phyloP scores from a whole-genome alignment of 306 rosid genomes.

The Cicer arietinum region DNA sequence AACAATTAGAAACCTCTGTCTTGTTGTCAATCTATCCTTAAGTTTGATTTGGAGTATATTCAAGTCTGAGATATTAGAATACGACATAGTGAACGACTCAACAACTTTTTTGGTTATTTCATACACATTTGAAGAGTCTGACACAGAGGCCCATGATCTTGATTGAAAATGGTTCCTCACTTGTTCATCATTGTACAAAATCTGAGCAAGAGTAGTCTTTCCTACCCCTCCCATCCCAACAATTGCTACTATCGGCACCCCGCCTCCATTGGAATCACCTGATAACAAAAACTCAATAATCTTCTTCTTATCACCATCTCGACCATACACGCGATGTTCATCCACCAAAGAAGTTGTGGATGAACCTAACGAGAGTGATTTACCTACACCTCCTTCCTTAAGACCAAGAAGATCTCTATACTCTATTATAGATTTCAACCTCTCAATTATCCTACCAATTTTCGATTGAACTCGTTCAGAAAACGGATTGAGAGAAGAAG shows the following conservation, averaged over 20 bases:
- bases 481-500: conserved; percentile 54
- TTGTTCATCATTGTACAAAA: conserved; percentile 42
- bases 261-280: conserved; percentile 1
- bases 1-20: conserved; percentile 55
- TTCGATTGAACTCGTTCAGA: conserved; percentile 43
- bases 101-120: conserved; percentile 55
- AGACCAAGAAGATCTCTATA: conserved; percentile 54
- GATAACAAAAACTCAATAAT: conserved; percentile 39
- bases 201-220: conserved; percentile 55
- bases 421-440: conserved; percentile 49
- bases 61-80: conserved; percentile 49
- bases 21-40: conserved; percentile 19
- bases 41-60: conserved; percentile 60
- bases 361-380: conserved; percentile 22
- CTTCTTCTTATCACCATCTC: conserved; percentile 46
- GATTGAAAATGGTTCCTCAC: conserved; percentile 35
- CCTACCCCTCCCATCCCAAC: conserved; percentile 62
- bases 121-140: conserved; percentile 46
- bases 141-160: conserved; percentile 46
- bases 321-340: conserved; percentile 52
- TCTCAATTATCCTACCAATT: conserved; percentile 47
- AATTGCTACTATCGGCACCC: conserved; percentile 38
- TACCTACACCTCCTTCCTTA: conserved; percentile 37
- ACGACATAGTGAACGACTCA: conserved; percentile 40
- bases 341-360: conserved; percentile 62